Evolutionary conservation across 192 early-diverging fungal species (phyloP), one percentile per base, ranked within the genome.

Genomic region (Backusella luteola): DNA sequence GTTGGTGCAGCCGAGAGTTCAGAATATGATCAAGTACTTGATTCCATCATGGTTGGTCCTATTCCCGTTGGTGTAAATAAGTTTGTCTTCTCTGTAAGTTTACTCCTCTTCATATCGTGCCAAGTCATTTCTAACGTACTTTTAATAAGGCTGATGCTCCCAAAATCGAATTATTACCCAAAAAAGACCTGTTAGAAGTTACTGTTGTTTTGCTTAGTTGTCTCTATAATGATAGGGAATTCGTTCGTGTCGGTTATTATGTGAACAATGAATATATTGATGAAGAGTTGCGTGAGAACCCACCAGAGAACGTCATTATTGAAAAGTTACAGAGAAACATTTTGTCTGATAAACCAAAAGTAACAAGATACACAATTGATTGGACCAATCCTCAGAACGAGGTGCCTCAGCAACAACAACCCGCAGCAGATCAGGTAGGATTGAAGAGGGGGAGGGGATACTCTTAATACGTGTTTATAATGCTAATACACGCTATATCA

Each of bases 231-330:
- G 91, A 91, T 59, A 91, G 92, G 78, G 96, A 97, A 85, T 99
- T 98, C 87, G 94, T 98, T 69, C 91, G 96, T 77, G 94, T 99
- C 67, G 98, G 97, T 15, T 99, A 99, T 85, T 98, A 97, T 78
- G 96, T 99, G 63, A 96, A 99, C 87, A 98, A 97, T 84, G 94
- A 97, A 69, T 99, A 98, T 80, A 71, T 78, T 36, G 95, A 96
- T 68, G 93, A 94, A 79, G 91, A 89, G 70, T 79, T 96, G 56
- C 88, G 91, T 74, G 88, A 92, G 68, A 88, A 90, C 52, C 94
- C 94, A 38, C 98, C 96, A 41, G 85, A 85, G n/a, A 80, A 81
- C 35, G 86, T 93, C 17, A 78, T 84, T 29, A 84, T 96, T 56
- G 92, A 92, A 14, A 94, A 93, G 80, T 75, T 99, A 19, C 89